Evolutionary conservation across 2,329 filamentous ascomycete species (phyloP).

Genomic region (Escovopsis sp.): DNA sequence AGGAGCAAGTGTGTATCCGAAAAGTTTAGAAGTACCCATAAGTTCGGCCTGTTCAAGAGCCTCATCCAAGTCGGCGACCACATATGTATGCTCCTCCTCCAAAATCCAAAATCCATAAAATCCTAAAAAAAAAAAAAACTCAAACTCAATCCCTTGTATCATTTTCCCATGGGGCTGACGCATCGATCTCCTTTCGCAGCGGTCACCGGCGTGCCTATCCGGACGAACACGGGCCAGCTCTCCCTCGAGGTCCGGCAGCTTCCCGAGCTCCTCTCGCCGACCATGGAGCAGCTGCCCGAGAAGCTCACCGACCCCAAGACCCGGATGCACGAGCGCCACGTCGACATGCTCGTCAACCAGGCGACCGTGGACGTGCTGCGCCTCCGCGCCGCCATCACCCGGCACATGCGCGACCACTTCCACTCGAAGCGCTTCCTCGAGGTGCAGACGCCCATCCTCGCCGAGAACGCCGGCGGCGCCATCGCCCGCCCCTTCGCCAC

Average conservation of each 20-base stretch:
- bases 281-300: slow-evolving; percentile 64
- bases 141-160: slow-evolving; percentile 7
- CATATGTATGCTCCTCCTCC: slow-evolving; percentile 48
- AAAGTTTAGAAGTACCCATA: slow-evolving; percentile 20
- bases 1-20: slow-evolving; percentile 32
- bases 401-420: slow-evolving; percentile 60
- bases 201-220: slow-evolving; percentile 53
- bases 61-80: slow-evolving; percentile 69
- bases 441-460: slow-evolving; percentile 81
- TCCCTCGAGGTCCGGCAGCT: slow-evolving; percentile 55
- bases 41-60: slow-evolving; percentile 47
- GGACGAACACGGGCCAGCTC: slow-evolving; percentile 59
- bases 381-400: slow-evolving; percentile 60
- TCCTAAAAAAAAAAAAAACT: no score
- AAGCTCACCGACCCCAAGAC: slow-evolving; percentile 56
- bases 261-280: slow-evolving; percentile 61
- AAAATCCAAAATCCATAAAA: no score
- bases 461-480: slow-evolving; percentile 72
- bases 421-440: slow-evolving; percentile 62
- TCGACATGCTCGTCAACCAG: slow-evolving; percentile 70
- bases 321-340: slow-evolving; percentile 62
- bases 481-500: slow-evolving; percentile 78
- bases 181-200: slow-evolving; percentile 29
- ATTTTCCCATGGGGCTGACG: slow-evolving; percentile 11
- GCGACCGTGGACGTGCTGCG: slow-evolving; percentile 54